Base-by-base conservation (phyloP, 768 basidiomycete species). In the Xerocomus potaroensis region DNA sequence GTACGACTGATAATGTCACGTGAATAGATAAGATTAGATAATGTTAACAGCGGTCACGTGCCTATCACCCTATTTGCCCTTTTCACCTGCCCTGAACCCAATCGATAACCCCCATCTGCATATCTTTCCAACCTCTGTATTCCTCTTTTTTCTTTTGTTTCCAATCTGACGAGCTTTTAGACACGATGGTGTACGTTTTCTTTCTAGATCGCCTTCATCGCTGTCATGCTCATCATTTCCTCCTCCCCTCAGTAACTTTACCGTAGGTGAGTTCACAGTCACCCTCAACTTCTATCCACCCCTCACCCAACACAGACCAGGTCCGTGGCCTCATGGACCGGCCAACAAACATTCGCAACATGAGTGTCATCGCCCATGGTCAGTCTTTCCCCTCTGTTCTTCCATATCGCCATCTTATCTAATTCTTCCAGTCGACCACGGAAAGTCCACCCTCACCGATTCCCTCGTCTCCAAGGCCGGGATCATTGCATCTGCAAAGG, bases 371-470 rank as follows among this genome's bases (percentile, higher is more conserved):
- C 64, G 90, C 90, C 60, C 88, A 91, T 72, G 89, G 90, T 87
- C 46, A 62, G 83, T 71, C 30, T 42, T 37, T n/a, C 29, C 45
- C 45, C 39, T 26, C 29, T 40, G 40, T 50, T 48, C 36, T 34
- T 50, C 37, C 15, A 43, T 32, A 38, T 57, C 49, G n/a, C 46
- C 29, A 37, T 55, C 57, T 59, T 27, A 60, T 55, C 57, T 50
- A 29, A 43, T 30, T 38, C 50, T 15, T 9, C 24, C 63, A 91
- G 96, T 99, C 81, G 96, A 99, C 73, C 96, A 99, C 76, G 96
- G 96, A 75, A 99, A 99, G 74, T 99, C 96, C 47, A 99, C 96
- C 60, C 84, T 99, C 59, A 97, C 96, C 58, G 96, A 99, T 72
- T 97, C 95, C 33, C 79, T 99, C 36, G 94, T 99, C 66, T 94